Evolutionary conservation across 371 early-diverging fungal species (phyloP).

Genomic region (Saksenaea oblongispora): DNA sequence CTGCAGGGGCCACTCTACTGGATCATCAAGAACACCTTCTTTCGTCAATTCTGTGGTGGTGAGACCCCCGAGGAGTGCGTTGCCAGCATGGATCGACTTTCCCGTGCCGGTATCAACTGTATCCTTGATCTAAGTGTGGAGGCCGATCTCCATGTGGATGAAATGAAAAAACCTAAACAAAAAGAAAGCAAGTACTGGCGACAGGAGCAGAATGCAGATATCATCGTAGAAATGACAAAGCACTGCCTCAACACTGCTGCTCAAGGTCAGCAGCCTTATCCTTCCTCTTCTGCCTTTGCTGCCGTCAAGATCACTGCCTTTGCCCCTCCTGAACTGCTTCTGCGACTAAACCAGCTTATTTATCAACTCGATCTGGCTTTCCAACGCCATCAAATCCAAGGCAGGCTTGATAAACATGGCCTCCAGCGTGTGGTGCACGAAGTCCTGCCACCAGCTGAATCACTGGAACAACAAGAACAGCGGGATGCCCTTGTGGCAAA

Average conservation of each 20-base stretch:
- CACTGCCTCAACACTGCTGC: conserved; percentile 72
- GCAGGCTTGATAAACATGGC: conserved; percentile 39
- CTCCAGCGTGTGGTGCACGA: conserved; percentile 31
- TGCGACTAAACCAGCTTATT: conserved; percentile 60
- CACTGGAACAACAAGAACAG: conserved; percentile 38
- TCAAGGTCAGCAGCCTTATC: conserved; percentile 41
- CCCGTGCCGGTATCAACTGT: conserved; percentile 73
- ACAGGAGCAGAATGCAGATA: conserved; percentile 59
- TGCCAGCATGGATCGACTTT: conserved; percentile 77
- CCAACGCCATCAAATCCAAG: conserved; percentile 50
- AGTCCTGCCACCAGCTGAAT: conserved; percentile 33
- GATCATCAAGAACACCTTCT: conserved; percentile 85
- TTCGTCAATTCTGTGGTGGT: conserved; percentile 93
- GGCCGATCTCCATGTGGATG: conserved; percentile 73
- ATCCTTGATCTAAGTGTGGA: conserved; percentile 92
- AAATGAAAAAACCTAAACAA: conserved; percentile 36
- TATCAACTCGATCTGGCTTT: conserved; percentile 32
- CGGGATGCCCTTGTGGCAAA: conserved; percentile 49
- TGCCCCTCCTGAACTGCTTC: conserved; percentile 68
- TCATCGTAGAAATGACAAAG: conserved; percentile 63
- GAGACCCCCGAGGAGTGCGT: conserved; percentile 86
- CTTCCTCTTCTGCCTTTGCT: conserved; percentile 59
- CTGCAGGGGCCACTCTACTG: conserved; percentile 62
- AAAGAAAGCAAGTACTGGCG: conserved; percentile 25
- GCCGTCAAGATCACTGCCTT: conserved; percentile 90